Base-by-base conservation (phyloP, 495 filamentous ascomycete species). In the Aspergillus taichungensis region DNA sequence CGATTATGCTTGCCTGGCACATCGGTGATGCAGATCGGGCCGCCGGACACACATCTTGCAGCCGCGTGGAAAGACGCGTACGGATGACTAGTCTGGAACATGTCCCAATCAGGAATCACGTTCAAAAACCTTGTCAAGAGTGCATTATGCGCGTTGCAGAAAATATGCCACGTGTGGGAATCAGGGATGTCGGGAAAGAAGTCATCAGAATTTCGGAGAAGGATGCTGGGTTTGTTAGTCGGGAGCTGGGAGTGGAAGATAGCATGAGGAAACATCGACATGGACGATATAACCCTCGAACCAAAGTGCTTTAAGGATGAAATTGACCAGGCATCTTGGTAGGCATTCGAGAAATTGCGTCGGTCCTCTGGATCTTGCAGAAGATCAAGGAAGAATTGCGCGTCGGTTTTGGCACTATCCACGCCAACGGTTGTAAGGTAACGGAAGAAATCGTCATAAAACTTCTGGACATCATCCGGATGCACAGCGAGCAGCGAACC, bases 21-120 rank as follows among this genome's bases (percentile, higher is more conserved):
- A 55, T 98, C 92, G 3, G 92, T 97, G 54, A 98, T 86, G 48
- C 90, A 95, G 33, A 98, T 80, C 0, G 91, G 92, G 2, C 92
- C 92, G 1, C 92, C 92, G 40, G 82, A 87, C 8, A 98, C 77
- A 61, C 87, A 95, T 11, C 92, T 75, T 8, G 88, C 89, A 8
- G 92, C 88, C 28, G 85, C 92, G 42, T 98, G 92, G 63, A 90
- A 92, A 0, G 73, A 74, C 1, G 82, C 82, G 52, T 85, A 92
- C 2, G 75, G 68, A 55, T 91, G 86, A 24, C 69, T 69, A 1
- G 92, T 95, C 59, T 98, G 92, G 62, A 98, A 98, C 92, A 98
- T 97, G 63, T 97, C 92, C 92, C 92, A 98, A 63, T 98, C 92
- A 0, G 89, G 89, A 10, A 87, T 51, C n/a, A 76, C 76, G 46